phyloP scores from a whole-genome alignment of 305 asterid genomes.

The Salvia sclarea region DNA sequence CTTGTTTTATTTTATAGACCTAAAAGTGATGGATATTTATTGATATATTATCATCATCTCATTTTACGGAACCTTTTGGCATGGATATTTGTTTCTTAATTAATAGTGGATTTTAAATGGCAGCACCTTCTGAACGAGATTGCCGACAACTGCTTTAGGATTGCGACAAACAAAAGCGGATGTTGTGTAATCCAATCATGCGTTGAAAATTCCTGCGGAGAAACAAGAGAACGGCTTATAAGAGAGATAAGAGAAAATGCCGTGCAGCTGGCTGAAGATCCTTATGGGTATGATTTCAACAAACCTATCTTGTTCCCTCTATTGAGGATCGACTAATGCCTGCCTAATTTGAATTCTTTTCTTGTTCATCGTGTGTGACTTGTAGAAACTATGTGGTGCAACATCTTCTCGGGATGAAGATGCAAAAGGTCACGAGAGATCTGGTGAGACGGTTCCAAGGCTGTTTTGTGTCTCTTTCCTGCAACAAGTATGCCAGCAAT shows the following conservation, averaged over 20 bases:
- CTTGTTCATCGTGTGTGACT: no score
- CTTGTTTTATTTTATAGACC: background rate
- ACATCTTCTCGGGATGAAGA: slow-evolving; percentile 50
- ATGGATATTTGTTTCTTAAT: slow-evolving; percentile 13
- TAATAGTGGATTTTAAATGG: slow-evolving; percentile 32
- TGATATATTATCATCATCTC: background rate
- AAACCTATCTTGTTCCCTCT: background rate
- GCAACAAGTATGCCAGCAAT: slow-evolving; percentile 65
- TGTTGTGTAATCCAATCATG: slow-evolving; percentile 67
- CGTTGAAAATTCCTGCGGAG: slow-evolving; percentile 37
- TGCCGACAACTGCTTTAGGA: slow-evolving; percentile 47
- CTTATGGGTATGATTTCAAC: slow-evolving; percentile 55
- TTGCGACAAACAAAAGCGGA: slow-evolving; percentile 73
- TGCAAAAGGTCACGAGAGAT: slow-evolving; percentile 35
- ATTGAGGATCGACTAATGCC: background rate
- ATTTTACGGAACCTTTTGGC: background rate
- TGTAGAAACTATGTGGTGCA: slow-evolving; percentile 87
- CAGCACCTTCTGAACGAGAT: slow-evolving; percentile 59
- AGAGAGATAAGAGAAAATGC: slow-evolving; percentile 38
- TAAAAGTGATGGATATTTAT: slow-evolving; percentile 1
- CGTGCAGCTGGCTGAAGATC: slow-evolving; percentile 50
- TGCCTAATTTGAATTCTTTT: slow-evolving; percentile 11
- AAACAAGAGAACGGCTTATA: slow-evolving; percentile 37
- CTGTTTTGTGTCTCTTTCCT: slow-evolving; percentile 46
- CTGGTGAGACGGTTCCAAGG: slow-evolving; percentile 50